These are phyloP conservation scores for Chlamydomonas asymmetrica DNA, from an alignment of 139 green algal species.

Conservation along the genomic window DNA sequence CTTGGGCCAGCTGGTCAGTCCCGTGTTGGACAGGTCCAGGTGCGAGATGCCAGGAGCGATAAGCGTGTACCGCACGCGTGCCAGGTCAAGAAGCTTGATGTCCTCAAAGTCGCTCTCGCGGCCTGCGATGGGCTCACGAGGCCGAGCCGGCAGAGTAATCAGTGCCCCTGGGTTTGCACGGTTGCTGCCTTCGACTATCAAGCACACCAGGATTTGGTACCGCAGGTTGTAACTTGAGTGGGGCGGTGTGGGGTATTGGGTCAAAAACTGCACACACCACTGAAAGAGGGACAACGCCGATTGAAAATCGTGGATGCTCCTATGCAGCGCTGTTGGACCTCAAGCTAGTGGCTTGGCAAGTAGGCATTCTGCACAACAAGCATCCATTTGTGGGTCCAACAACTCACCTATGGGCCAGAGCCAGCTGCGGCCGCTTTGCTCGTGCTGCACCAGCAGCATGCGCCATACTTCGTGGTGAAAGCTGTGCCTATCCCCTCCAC, in stretches of 20 bases:
- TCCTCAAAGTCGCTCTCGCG: background rate
- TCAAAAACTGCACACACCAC: no score
- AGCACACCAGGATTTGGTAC: no score
- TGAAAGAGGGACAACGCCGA: no score
- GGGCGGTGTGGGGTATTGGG: no score
- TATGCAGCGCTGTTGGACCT: no score
- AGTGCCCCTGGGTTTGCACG: background rate
- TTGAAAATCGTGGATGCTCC: no score
- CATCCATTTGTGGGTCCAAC: no score
- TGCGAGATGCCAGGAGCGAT: background rate
- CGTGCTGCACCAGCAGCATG: background rate
- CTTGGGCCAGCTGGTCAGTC: background rate
- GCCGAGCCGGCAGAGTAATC: background rate
- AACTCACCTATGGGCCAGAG: background rate
- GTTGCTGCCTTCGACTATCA: background rate
- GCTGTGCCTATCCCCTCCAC: background rate
- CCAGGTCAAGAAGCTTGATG: background rate
- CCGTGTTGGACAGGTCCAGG: conserved; percentile 1
- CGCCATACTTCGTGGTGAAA: conserved; percentile 1
- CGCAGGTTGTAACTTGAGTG: no score
- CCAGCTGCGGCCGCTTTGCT: background rate
- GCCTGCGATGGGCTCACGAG: background rate
- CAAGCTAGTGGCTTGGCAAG: no score
- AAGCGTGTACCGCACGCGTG: background rate
- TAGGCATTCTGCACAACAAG: no score